These are phyloP conservation scores for Ceratobasidium sp. DNA, from an alignment of 1,284 basidiomycete genomes.

Conservation along the genomic window DNA sequence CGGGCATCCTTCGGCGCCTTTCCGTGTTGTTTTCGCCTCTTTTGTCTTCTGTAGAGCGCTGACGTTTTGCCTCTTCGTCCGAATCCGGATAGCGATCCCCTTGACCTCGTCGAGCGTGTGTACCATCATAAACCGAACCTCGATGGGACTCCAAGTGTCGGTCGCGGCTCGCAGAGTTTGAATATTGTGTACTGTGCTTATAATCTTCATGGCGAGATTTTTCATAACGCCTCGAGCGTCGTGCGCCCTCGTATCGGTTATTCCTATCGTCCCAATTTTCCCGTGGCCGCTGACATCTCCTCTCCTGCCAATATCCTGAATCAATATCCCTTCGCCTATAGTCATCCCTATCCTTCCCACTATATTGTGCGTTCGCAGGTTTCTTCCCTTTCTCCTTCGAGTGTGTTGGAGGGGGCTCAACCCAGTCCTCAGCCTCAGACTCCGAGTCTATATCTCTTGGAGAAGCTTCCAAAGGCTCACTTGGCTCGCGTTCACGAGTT, in stretches of 20 bases:
- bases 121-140: background rate
- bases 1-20: constrained; percentile 1
- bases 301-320: background rate
- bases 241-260: background rate
- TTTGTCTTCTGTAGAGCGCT: background rate
- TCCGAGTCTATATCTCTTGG: constrained; percentile 10
- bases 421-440: constrained; percentile 23
- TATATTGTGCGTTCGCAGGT: background rate
- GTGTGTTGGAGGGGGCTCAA: constrained; percentile 8
- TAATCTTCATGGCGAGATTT: background rate
- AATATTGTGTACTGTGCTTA: background rate
- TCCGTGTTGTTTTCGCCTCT: background rate
- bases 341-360: background rate
- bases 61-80: background rate
- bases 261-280: background rate
- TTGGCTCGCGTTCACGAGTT: background rate
- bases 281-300: background rate
- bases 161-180: background rate
- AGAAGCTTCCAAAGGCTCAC: constrained; percentile 41
- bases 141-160: background rate
- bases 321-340: background rate
- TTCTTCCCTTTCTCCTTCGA: constrained; percentile 16
- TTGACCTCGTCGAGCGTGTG: background rate
- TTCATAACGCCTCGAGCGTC: background rate
- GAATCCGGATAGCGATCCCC: background rate